Evolutionary conservation across 768 basidiomycete genomes (phyloP).

Genomic region (Rhodotorula toruloides): DNA sequence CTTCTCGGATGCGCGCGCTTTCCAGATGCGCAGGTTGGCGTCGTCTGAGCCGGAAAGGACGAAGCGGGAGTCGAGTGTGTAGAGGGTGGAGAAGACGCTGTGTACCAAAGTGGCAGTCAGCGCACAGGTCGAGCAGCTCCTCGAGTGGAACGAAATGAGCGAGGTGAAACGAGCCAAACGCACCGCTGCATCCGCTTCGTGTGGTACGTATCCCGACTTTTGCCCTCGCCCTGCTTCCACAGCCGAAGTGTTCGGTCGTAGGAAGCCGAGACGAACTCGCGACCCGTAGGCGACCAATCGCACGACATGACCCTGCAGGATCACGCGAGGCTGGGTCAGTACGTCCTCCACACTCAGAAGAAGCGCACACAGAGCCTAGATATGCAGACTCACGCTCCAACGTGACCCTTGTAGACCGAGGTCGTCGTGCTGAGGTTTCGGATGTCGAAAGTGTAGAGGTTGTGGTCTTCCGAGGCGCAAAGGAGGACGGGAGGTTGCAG

Average conservation of each 20-base stretch:
- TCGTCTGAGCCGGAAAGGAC: slow-evolving; percentile 44
- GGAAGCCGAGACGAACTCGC: slow-evolving; percentile 90
- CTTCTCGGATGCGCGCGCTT: slow-evolving; percentile 78
- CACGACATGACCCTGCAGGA: slow-evolving; percentile 76
- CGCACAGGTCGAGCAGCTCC: not conserved
- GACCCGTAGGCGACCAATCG: slow-evolving; percentile 94
- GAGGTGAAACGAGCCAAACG: slow-evolving; percentile 26
- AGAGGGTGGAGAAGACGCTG: slow-evolving; percentile 82
- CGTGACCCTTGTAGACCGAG: slow-evolving; percentile 95
- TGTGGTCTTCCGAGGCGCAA: slow-evolving; percentile 97
- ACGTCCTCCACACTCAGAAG: too few relatives aligned
- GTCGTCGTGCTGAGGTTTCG: slow-evolving; percentile 72
- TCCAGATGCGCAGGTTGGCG: slow-evolving; percentile 43
- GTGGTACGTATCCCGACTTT: slow-evolving; percentile 83
- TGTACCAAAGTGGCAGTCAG: not conserved
- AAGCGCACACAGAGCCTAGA: not conserved
- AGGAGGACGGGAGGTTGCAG: slow-evolving; percentile 86
- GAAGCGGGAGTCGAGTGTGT: slow-evolving; percentile 75
- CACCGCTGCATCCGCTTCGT: slow-evolving; percentile 98
- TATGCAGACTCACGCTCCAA: slow-evolving; percentile 49
- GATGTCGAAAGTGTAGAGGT: slow-evolving; percentile 95
- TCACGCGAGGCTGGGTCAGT: not conserved
- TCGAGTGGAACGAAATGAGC: not conserved
- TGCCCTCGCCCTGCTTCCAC: slow-evolving; percentile 82
- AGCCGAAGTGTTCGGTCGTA: slow-evolving; percentile 93